phyloP scores from a whole-genome alignment of 345 rosid species.

The Gossypium australe region DNA sequence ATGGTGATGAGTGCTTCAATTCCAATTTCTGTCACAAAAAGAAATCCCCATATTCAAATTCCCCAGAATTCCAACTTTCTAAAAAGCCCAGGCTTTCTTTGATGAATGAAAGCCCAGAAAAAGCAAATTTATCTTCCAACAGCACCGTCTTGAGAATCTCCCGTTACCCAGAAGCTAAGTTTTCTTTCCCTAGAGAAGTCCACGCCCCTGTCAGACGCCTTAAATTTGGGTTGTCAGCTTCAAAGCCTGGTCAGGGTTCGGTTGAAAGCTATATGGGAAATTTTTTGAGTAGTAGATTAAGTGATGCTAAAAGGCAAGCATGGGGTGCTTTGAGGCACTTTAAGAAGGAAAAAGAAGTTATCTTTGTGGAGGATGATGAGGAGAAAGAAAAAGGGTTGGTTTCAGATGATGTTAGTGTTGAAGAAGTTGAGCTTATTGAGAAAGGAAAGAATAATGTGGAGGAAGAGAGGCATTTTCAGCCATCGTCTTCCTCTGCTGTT shows the following conservation, averaged over 20 bases:
- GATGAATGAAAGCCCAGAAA: conserved; percentile 28
- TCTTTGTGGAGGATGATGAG: conserved; percentile 42
- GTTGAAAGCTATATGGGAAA: conserved; percentile 25
- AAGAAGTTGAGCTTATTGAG: conserved; percentile 40
- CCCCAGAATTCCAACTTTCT: conserved; percentile 39
- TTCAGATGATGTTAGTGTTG: conserved; percentile 53
- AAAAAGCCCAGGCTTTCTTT: conserved; percentile 57
- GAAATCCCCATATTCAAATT: conserved; percentile 19
- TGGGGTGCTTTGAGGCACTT: conserved; percentile 36
- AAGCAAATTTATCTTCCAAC: conserved; percentile 30
- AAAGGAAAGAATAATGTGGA: conserved; percentile 33
- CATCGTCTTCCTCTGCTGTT: conserved; percentile 34
- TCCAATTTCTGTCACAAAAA: conserved; percentile 20
- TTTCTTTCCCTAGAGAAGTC: conserved; percentile 47
- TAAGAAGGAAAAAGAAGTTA: conserved; percentile 30
- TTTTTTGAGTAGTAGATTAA: conserved; percentile 24
- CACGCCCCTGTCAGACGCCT: conserved; percentile 73
- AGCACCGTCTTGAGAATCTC: conserved; percentile 47
- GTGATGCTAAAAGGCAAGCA: conserved; percentile 36
- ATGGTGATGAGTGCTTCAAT: conserved; percentile 40
- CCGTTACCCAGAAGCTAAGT: conserved; percentile 58
- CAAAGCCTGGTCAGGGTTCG: conserved; percentile 8
- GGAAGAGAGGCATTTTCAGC: conserved; percentile 33
- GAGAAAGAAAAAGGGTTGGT: conserved; percentile 29
- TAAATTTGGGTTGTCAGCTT: conserved; percentile 37